Conservation (phyloP, 78 protist genomes). For the Guillardia theta region DNA sequence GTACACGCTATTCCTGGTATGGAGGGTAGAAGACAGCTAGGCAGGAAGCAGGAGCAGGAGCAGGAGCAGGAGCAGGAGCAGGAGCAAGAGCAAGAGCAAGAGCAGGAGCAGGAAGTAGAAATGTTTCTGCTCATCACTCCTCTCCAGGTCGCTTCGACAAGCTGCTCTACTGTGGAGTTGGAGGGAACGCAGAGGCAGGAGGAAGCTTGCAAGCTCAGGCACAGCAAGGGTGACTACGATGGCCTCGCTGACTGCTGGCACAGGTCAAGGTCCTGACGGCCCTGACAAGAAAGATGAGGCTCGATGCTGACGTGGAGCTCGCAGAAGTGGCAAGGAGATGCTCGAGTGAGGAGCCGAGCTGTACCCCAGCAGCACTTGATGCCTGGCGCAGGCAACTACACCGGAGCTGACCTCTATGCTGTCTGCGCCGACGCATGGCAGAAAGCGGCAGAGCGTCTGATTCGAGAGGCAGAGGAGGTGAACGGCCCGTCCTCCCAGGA, state of each 20-base stretch:
- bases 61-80: background rate
- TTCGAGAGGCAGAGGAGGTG: no score
- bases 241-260: background rate
- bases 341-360: background rate
- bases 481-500: no score
- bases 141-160: background rate
- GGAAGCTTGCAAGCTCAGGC: no score
- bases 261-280: background rate
- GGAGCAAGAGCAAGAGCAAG: background rate
- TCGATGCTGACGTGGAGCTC: background rate
- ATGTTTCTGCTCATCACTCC: background rate
- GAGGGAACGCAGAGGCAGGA: background rate
- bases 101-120: background rate
- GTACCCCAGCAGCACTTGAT: background rate
- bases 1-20: no score
- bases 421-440: conserved; percentile 4
- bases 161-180: background rate
- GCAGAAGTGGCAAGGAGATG: background rate
- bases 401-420: conserved; percentile 1
- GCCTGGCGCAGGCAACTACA: background rate
- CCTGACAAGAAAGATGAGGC: background rate
- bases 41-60: no score
- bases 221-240: no score
- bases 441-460: no score
- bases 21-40: no score